Evolutionary conservation across 1,284 basidiomycete species (phyloP).

Genomic region (Ganoderma boninense): DNA sequence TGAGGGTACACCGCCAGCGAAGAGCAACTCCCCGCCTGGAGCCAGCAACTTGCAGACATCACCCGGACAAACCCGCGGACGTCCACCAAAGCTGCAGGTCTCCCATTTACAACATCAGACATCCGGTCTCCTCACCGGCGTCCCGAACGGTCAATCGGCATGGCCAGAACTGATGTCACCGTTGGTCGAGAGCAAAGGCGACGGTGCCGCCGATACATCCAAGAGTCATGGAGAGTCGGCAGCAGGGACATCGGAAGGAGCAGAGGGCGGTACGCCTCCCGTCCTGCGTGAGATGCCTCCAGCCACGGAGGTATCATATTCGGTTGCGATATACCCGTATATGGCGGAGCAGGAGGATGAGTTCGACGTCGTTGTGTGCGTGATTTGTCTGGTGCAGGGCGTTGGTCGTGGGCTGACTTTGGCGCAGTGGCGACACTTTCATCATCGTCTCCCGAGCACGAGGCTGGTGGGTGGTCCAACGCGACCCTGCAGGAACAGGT

Average conservation of each 20-base stretch:
- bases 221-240: constrained; percentile 33
- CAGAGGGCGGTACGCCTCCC: constrained; percentile 32
- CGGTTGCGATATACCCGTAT: constrained; percentile 94
- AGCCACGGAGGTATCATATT: constrained; percentile 80
- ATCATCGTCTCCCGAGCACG: constrained; percentile 93
- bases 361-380: constrained; percentile 96
- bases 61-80: constrained; percentile 39
- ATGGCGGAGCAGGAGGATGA: constrained; percentile 98
- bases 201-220: constrained; percentile 37
- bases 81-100: constrained; percentile 74
- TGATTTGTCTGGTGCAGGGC: constrained; percentile 35
- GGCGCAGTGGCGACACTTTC: constrained; percentile 83
- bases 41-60: constrained; percentile 14
- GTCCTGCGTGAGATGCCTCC: constrained; percentile 59
- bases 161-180: constrained; percentile 83
- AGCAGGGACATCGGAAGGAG: constrained; percentile 22
- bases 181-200: constrained; percentile 53
- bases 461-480: constrained; percentile 99
- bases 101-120: constrained; percentile 49
- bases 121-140: constrained; percentile 55
- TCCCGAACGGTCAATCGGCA: constrained; percentile 64
- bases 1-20: constrained; percentile 39
- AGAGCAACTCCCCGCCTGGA: constrained; percentile 38
- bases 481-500: constrained; percentile 88
- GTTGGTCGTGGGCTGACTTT: constrained; percentile 17